Evolutionary conservation across 2,329 filamentous ascomycete genomes (phyloP).

Genomic region (Neofusicoccum sp.): DNA sequence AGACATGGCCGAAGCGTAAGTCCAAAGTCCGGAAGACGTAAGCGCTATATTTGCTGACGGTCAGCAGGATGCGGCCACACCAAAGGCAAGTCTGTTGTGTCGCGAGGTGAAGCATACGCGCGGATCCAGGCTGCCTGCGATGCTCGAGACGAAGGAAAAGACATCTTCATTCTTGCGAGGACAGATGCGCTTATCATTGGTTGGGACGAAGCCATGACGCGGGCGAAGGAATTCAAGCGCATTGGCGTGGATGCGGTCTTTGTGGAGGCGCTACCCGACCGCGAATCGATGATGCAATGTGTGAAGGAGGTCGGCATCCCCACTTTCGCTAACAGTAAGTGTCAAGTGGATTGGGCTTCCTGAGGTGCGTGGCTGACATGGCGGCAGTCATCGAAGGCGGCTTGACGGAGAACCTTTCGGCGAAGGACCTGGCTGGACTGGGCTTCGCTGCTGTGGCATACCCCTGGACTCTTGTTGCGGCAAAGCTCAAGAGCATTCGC

Average conservation of each 20-base stretch:
- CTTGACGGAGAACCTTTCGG: conserved; percentile 42
- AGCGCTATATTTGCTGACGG: not conserved
- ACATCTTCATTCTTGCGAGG: conserved; percentile 48
- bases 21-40: not conserved
- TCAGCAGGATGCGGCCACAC: conserved; percentile 45
- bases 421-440: conserved; percentile 38
- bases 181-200: conserved; percentile 45
- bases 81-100: conserved; percentile 48
- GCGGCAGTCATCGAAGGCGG: conserved; percentile 40
- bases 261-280: conserved; percentile 46
- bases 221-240: conserved; percentile 42
- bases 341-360: no score
- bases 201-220: conserved; percentile 46
- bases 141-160: conserved; percentile 45
- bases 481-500: conserved; percentile 42
- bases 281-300: conserved; percentile 40
- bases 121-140: conserved; percentile 48
- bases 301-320: conserved; percentile 40
- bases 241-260: conserved; percentile 50
- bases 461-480: conserved; percentile 47
- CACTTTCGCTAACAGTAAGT: conserved; percentile 40
- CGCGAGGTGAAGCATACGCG: conserved; percentile 46
- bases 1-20: conserved; percentile 51
- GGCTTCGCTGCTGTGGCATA: conserved; percentile 46
- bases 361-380: not conserved